Conservation (phyloP, 352 stramenopile species). For the Elongisporangium undulatum region DNA sequence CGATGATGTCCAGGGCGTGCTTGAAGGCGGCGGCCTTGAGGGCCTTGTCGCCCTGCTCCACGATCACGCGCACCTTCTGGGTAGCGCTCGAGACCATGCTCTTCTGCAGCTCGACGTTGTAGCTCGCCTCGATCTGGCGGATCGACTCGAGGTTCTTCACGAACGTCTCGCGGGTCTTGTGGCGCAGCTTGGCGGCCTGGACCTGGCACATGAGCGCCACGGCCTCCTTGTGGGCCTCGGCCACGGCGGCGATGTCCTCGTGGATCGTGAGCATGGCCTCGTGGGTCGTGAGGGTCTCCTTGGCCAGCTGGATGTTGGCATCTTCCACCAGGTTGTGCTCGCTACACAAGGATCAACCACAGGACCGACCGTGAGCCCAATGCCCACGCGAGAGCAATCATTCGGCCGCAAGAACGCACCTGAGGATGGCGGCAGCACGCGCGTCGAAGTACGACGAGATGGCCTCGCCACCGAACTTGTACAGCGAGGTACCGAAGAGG, state of each 20-base stretch:
- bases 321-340: constrained; percentile 86
- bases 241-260: constrained; percentile 76
- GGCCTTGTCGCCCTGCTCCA: constrained; percentile 82
- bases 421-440: constrained; percentile 65
- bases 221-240: constrained; percentile 78
- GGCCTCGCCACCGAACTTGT: constrained; percentile 83
- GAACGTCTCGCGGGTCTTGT: constrained; percentile 87
- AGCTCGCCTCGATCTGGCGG: constrained; percentile 73
- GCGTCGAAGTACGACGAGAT: constrained; percentile 86
- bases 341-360: constrained; percentile 20
- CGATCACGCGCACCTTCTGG: constrained; percentile 61
- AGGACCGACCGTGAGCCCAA: not conserved
- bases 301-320: constrained; percentile 75
- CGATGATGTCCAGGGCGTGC: constrained; percentile 80
- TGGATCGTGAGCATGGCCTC: constrained; percentile 81
- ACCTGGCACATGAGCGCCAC: constrained; percentile 82
- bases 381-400: not conserved
- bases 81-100: constrained; percentile 73
- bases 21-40: constrained; percentile 84
- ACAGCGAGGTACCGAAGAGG: constrained; percentile 79
- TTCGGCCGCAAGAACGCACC: constrained; percentile 23
- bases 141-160: constrained; percentile 87
- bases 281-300: constrained; percentile 81
- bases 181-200: constrained; percentile 78
- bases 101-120: constrained; percentile 83